phyloP scores from a whole-genome alignment of 768 basidiomycete species.

The Tylopilus felleus region DNA sequence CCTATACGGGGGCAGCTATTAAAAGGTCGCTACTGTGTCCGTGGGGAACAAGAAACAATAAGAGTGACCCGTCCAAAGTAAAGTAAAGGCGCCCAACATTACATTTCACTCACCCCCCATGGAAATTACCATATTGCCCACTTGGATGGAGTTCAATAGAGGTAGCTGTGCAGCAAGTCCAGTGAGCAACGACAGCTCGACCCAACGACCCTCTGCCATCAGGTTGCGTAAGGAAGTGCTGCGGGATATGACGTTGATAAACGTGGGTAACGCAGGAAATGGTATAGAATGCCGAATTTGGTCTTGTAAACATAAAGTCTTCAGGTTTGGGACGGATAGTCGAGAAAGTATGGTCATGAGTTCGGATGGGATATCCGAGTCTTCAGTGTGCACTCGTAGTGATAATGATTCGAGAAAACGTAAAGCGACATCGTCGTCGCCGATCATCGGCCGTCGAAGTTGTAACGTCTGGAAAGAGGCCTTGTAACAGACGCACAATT shows the following conservation, averaged over 20 bases:
- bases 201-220: constrained; percentile 29
- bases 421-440: constrained; percentile 38
- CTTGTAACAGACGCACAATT: constrained; percentile 50
- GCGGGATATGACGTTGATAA: constrained; percentile 4
- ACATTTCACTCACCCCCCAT: constrained; percentile 10
- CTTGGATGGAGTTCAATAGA: constrained; percentile 12
- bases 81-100: not conserved
- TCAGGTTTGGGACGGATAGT: constrained; percentile 46
- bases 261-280: constrained; percentile 40
- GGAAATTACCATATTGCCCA: constrained; percentile 4
- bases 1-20: not conserved
- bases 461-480: constrained; percentile 16
- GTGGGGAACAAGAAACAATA: not conserved
- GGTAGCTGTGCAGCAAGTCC: constrained; percentile 13
- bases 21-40: constrained; percentile 1
- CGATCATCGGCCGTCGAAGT: constrained; percentile 16
- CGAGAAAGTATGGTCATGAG: constrained; percentile 50
- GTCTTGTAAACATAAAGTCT: constrained; percentile 48
- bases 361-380: constrained; percentile 65
- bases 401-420: constrained; percentile 46
- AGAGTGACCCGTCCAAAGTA: constrained; percentile 7
- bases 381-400: constrained; percentile 48
- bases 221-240: constrained; percentile 12
- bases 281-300: constrained; percentile 14
- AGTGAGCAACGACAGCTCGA: constrained; percentile 11